Conservation (phyloP, 139 green algal species). For the Tetraselmis chui region DNA sequence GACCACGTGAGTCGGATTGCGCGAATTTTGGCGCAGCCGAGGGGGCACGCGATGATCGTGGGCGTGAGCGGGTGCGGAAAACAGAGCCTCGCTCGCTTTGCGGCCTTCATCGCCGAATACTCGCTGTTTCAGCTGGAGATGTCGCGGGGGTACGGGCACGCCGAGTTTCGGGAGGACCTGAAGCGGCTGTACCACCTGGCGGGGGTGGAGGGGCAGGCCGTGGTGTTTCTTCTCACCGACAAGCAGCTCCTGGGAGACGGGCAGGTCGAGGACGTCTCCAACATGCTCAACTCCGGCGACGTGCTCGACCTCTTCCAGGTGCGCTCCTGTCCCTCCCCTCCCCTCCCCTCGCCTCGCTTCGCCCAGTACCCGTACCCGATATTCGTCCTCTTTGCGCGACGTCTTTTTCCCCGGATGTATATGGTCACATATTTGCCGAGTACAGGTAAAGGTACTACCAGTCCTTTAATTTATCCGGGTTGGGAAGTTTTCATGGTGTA, state of each 20-base stretch:
- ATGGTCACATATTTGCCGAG: no score
- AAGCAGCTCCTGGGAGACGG: slow-evolving; percentile 29
- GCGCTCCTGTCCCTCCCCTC: no score
- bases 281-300: slow-evolving; percentile 32
- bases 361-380: no score
- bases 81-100: slow-evolving; percentile 13
- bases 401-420: no score
- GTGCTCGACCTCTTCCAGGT: slow-evolving; percentile 29
- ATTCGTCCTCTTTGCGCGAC: no score
- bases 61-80: slow-evolving; percentile 13
- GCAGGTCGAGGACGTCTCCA: slow-evolving; percentile 37
- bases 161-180: slow-evolving; percentile 38
- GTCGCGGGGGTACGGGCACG: slow-evolving; percentile 13
- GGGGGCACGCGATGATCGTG: slow-evolving; percentile 11
- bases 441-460: no score
- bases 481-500: no score
- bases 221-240: slow-evolving; percentile 33
- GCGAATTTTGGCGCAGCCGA: slow-evolving; percentile 1
- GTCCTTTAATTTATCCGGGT: no score
- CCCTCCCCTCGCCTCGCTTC: no score
- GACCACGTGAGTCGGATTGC: slow-evolving; percentile 13
- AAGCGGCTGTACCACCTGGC: slow-evolving; percentile 17
- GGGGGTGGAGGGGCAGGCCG: slow-evolving; percentile 15
- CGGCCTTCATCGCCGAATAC: slow-evolving; percentile 7
- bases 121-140: slow-evolving; percentile 15